These are phyloP conservation scores for Neonectria magnoliae DNA, from an alignment of 2,329 filamentous ascomycete genomes.

Conservation along the genomic window DNA sequence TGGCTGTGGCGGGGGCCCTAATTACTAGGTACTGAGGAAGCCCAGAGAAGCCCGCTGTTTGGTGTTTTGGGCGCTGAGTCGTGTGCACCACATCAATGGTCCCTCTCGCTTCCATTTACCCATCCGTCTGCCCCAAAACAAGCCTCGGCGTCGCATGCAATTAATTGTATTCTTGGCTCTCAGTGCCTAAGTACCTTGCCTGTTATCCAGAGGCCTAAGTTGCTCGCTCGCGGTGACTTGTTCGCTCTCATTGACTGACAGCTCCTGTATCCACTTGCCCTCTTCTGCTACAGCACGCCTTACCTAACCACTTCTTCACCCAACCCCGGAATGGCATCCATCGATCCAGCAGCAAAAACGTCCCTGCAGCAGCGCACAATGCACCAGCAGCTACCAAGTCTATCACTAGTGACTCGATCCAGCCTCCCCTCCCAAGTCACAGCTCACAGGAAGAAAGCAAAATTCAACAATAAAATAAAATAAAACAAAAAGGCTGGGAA, in stretches of 20 bases:
- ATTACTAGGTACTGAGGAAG: constrained; percentile 11
- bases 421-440: constrained; percentile 4
- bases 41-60: constrained; percentile 16
- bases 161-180: not conserved
- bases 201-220: not conserved
- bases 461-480: not conserved
- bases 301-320: constrained; percentile 16
- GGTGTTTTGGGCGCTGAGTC: not conserved
- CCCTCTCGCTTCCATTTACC: not conserved
- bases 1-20: too few species aligned
- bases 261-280: constrained; percentile 7
- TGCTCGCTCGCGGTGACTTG: not conserved
- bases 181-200: not conserved
- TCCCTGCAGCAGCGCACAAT: too few species aligned
- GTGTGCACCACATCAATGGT: not conserved
- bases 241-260: constrained; percentile 2
- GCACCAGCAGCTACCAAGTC: too few species aligned
- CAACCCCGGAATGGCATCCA: constrained; percentile 6
- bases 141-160: not conserved
- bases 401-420: not conserved
- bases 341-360: not conserved
- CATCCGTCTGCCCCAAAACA: not conserved
- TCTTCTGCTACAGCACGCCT: constrained; percentile 9
- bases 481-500: constrained; percentile 12
- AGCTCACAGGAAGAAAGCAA: not conserved